These are phyloP conservation scores for Macrophomina tecta DNA, from an alignment of 2,329 filamentous ascomycete species.

Conservation along the genomic window DNA sequence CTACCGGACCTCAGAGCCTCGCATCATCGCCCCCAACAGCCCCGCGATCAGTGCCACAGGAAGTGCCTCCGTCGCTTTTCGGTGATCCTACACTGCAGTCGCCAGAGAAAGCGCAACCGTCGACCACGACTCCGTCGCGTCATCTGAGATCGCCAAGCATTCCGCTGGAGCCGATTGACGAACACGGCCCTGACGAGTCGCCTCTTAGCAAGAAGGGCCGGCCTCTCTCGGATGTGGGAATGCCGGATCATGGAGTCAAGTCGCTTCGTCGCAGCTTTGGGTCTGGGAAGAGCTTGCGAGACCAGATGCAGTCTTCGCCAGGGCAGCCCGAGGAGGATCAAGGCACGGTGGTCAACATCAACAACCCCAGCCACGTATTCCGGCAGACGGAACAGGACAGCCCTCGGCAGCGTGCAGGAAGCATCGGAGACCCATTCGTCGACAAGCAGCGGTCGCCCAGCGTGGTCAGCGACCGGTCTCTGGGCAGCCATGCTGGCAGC, in stretches of 20 bases:
- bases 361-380: neutral
- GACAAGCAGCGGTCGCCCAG: conserved; percentile 48
- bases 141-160: conserved; percentile 39
- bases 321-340: conserved; percentile 45
- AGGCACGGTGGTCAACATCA: neutral
- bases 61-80: conserved; percentile 1
- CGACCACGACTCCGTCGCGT: conserved; percentile 33
- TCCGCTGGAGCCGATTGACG: conserved; percentile 59
- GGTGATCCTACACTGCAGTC: conserved; percentile 9
- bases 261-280: conserved; percentile 38
- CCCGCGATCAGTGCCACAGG: neutral
- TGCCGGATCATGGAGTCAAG: conserved; percentile 51
- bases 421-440: conserved; percentile 30
- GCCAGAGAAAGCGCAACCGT: neutral
- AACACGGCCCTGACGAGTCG: conserved; percentile 54
- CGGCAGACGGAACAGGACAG: neutral
- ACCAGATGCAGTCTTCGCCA: conserved; percentile 12
- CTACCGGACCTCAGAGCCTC: conserved; percentile 25
- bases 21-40: conserved; percentile 27
- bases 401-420: conserved; percentile 1
- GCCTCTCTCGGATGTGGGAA: conserved; percentile 49
- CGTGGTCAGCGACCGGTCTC: conserved; percentile 52
- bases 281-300: conserved; percentile 3
- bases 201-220: conserved; percentile 50
- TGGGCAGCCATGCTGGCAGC: conserved; percentile 30